Evolutionary conservation across 208 protist species (phyloP), one percentile per base, ranked within the genome.

Genomic region (Pavlovales sp.): DNA sequence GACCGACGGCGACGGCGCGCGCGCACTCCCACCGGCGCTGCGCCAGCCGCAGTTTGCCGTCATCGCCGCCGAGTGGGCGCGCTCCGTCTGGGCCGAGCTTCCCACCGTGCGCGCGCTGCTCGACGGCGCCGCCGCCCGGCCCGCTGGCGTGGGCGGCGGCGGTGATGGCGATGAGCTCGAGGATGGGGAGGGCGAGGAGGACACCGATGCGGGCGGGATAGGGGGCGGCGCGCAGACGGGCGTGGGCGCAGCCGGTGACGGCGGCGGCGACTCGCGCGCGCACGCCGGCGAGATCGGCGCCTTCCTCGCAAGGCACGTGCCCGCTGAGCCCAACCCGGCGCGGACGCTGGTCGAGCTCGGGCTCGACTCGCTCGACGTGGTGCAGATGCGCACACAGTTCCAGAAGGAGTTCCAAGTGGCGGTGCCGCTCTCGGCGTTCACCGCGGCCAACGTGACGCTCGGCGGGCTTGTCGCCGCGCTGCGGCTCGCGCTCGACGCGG

Each of bases 361-460:
- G n/a, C 89, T 91, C 34, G 89, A 91, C 86, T 91, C 89, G 75
- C 86, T 91, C 40, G 89, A 89, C 80, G 41, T 85, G 30, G 89
- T 91, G 75, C 89, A 91, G 77, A 44, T 91, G 87, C 84, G 89
- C 36, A 90, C 90, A 34, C 57, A 5, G 38, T 90, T 90, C 44
- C 34, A 89, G 20, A 87, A 87, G 83, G 20, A 77, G 11, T 87
- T 87, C 71, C 10, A 34, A 0, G 20, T 28, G 30, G 79, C 5
- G 4, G 83, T 87, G 67, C 67, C 83, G 8, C 30, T 87, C n/a
- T 20, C 67, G 28, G 38, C 41, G 37, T 87, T 87, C 83, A 67
- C 83, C 11, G 40, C 76, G 34, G 44, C 83, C 26, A 77, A 79
- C 34, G 57, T 46, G 71, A 87, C 83, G 22, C 83, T 87, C 40